Base-by-base conservation (phyloP, 2,329 filamentous ascomycete species). In the Beauveria asiatica region DNA sequence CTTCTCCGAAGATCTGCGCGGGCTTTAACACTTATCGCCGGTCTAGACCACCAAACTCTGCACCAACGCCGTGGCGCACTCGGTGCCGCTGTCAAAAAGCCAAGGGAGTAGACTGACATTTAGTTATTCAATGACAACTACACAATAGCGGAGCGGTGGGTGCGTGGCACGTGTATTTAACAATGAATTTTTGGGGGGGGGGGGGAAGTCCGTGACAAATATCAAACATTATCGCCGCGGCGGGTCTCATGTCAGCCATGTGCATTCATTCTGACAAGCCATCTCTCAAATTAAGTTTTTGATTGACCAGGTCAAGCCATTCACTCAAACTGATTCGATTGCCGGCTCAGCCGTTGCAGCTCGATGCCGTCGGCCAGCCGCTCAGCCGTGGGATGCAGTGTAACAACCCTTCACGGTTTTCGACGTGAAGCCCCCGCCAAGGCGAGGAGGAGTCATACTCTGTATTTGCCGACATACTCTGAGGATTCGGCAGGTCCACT, bases 11-110 rank as follows among this genome's bases (percentile, higher is more conserved):
- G 21, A 46, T 16, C 33, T 16, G 33, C 16, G 33, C 33, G 33
- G 30, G 49, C 50, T 54, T 54, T 44, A 54, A 44, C 51, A 44
- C 51, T 39, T 54, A 54, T 54, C 51, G 30, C 51, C 51, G 51
- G 33, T 37, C 33, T 37, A 37, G 33, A 37, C 33, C 33, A 37
- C 16, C 33, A 16, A 37, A 37, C 16, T 37, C 25, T 27, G 23
- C 17, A 8, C 33, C 11, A 11, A 37, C 11, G 33, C 33, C 33
- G 33, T 37, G 33, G 33, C 33, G 33, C 33, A 37, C 33, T 5
- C 11, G 33, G 33, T 37, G 33, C 33, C 33, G 33, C 33, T 37
- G 33, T 37, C 33, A 37, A 30, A n/a, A 27, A 19, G 6, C 46
- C 27, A 49, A n/a, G 44, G 44, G n/a, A 3, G 41, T 13, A 2